Percentiles rank a stretch among this genome's conserved stretches.
phyloP scores from a whole-genome alignment of 306 rosid genomes.

The Mucuna pruriens region DNA sequence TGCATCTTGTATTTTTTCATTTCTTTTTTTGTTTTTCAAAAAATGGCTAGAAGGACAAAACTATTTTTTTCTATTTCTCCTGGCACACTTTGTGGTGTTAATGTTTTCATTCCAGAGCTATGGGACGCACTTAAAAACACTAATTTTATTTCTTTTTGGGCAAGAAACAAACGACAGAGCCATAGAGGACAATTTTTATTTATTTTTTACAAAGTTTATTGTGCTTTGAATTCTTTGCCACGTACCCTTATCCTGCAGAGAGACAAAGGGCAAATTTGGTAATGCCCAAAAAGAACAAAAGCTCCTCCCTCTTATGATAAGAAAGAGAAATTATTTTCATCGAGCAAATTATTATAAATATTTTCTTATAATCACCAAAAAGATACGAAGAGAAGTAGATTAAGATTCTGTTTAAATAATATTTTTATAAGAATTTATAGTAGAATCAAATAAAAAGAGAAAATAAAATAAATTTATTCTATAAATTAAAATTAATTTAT shows the following conservation, averaged over 20 bases:
- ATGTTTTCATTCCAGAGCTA: not conserved
- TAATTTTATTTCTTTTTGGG: not conserved
- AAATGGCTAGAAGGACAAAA: not conserved
- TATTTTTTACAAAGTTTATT: too few relatives aligned
- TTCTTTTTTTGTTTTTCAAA: not conserved
- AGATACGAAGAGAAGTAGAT: not conserved
- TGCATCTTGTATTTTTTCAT: not conserved
- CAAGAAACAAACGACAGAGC: not conserved
- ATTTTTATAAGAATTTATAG: too few relatives aligned
- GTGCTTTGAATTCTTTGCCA: constrained; percentile 49
- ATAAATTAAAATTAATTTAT: too few relatives aligned
- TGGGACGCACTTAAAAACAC: not conserved
- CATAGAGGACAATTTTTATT: too few relatives aligned
- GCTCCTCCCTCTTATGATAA: not conserved
- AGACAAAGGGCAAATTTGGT: constrained; percentile 31
- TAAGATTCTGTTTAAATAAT: too few relatives aligned
- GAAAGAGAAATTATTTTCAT: not conserved
- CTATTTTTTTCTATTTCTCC: not conserved
- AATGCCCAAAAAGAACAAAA: not conserved
- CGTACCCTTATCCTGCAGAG: constrained; percentile 1
- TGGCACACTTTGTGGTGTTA: not conserved
- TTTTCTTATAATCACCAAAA: not conserved
- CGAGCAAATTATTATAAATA: too few relatives aligned
- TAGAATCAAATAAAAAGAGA: too few relatives aligned
- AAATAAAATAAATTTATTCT: too few relatives aligned